Evolutionary conservation across 1,284 basidiomycete genomes (phyloP).

Genomic region (Laetiporus sulphureus): DNA sequence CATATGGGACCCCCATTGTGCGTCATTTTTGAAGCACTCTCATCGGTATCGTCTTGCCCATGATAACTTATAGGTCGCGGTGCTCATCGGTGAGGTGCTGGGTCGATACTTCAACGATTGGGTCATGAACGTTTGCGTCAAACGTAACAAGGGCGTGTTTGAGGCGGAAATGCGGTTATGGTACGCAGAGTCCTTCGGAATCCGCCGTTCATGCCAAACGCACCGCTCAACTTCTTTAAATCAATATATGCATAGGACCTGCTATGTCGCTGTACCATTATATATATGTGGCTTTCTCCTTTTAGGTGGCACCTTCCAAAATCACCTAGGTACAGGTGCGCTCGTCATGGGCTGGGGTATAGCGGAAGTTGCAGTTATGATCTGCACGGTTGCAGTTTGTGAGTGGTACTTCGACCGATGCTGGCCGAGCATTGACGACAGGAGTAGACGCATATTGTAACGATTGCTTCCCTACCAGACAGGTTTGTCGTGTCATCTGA

Average conservation of each 20-base stretch:
- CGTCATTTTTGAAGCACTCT: constrained; percentile 9
- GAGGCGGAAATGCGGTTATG: constrained; percentile 65
- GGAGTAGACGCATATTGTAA: constrained; percentile 43
- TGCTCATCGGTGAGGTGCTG: constrained; percentile 60
- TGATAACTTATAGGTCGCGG: constrained; percentile 37
- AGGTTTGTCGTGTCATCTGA: constrained; percentile 23
- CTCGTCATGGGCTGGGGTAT: constrained; percentile 67
- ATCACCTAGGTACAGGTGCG: constrained; percentile 47
- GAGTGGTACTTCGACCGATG: constrained; percentile 18
- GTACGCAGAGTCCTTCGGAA: constrained; percentile 25
- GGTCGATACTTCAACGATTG: constrained; percentile 66
- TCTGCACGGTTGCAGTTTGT: constrained; percentile 62
- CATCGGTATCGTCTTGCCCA: not conserved
- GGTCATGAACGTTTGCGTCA: constrained; percentile 52
- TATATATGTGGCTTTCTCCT: constrained; percentile 60
- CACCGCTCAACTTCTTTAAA: not conserved
- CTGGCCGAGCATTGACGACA: not conserved
- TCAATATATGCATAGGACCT: constrained; percentile 36
- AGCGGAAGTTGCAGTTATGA: constrained; percentile 52
- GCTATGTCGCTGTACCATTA: constrained; percentile 55
- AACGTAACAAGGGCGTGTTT: constrained; percentile 61
- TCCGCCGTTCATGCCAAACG: not conserved
- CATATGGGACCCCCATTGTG: constrained; percentile 62
- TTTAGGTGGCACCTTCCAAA: constrained; percentile 52
- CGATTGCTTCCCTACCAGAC: constrained; percentile 43